Evolutionary conservation across 2,329 filamentous ascomycete genomes (phyloP).

Genomic region (Trichocomaceae sp.): DNA sequence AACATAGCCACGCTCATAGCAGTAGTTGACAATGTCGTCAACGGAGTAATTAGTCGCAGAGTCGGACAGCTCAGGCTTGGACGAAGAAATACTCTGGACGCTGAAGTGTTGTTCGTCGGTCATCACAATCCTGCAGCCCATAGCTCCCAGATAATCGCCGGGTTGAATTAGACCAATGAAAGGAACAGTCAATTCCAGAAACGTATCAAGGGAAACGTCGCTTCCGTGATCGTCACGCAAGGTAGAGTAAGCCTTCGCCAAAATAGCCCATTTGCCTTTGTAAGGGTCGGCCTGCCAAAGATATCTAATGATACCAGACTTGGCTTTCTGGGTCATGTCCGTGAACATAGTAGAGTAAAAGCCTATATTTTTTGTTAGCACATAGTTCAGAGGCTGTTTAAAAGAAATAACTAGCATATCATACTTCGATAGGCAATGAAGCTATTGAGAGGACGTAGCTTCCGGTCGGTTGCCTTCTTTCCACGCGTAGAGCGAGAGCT

Average conservation of each 20-base stretch:
- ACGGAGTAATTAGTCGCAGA: slow-evolving; percentile 25
- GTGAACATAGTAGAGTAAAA: slow-evolving; percentile 45
- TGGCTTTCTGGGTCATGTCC: slow-evolving; percentile 46
- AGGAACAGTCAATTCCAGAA: slow-evolving; percentile 42
- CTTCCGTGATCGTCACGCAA: slow-evolving; percentile 47
- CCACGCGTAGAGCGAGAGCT: slow-evolving; percentile 15
- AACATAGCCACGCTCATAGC: slow-evolving; percentile 27
- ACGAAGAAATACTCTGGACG: slow-evolving; percentile 15
- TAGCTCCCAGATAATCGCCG: slow-evolving; percentile 39
- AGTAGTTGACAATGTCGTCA: slow-evolving; percentile 27
- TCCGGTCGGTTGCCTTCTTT: slow-evolving; percentile 18
- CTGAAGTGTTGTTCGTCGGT: slow-evolving; percentile 24
- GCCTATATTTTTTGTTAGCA: slow-evolving; percentile 25
- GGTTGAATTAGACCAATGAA: slow-evolving; percentile 44
- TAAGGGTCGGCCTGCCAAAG: slow-evolving; percentile 48
- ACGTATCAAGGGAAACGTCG: slow-evolving; percentile 43
- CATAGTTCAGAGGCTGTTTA: slow-evolving; percentile 7
- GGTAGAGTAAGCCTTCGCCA: slow-evolving; percentile 51
- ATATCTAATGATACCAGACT: slow-evolving; percentile 44
- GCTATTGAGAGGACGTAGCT: slow-evolving; percentile 29
- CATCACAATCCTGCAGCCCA: slow-evolving; percentile 42
- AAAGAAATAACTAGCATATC: slow-evolving; percentile 9
- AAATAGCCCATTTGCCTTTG: slow-evolving; percentile 47
- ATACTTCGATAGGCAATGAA: slow-evolving; percentile 36
- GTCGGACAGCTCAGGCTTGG: slow-evolving; percentile 18